Base-by-base conservation (phyloP, 768 basidiomycete species). In the Harrya chromipes region DNA sequence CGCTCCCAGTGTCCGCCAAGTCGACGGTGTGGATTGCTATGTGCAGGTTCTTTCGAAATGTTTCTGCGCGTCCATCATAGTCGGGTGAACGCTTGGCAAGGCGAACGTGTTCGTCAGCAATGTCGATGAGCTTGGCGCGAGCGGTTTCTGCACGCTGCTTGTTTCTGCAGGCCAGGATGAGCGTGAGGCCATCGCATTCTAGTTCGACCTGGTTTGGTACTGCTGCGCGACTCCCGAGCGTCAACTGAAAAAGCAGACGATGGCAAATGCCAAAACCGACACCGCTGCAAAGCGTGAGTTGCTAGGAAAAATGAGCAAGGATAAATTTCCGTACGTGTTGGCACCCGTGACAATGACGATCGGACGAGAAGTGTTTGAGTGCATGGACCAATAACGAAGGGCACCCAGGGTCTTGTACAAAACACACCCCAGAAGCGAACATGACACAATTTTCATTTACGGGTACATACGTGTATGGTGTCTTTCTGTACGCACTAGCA, bases 241-340 rank as follows among this genome's bases (percentile, higher is more conserved):
- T 79, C 16, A 92, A 71, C 58, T 90, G 84, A 56, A 74, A 67
- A 39, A 94, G 74, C 7, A 94, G 76, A 40, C 91, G 84, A 53
- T 85, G 81, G 70, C 89, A 91, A 38, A 88, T 85, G 12, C 87
- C 89, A 63, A 85, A 87, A 14, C 91, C 91, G 16, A 94, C 76
- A 48, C 91, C 91, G 34, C 90, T 93, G 63, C 3, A 49, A 49
- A 42, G 82, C 86, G 59, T 23, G 53, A 54, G 55, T 20, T 38
- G 14, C 14, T 40, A 49, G 49, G 26, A 35, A 40, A 7, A 34
- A 46, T 9, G 5, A 29, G 26, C 33, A 19, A 19, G 6, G 26
- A 48, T 13, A 40, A 27, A 24, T 38, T 36, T 17, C 56, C 75
- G 42, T 63, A 85, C 85, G 76, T 72, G 59, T 87, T 88, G 10